Conservation (phyloP, 2,329 filamentous ascomycete species). For the Sarocladium strictum region DNA sequence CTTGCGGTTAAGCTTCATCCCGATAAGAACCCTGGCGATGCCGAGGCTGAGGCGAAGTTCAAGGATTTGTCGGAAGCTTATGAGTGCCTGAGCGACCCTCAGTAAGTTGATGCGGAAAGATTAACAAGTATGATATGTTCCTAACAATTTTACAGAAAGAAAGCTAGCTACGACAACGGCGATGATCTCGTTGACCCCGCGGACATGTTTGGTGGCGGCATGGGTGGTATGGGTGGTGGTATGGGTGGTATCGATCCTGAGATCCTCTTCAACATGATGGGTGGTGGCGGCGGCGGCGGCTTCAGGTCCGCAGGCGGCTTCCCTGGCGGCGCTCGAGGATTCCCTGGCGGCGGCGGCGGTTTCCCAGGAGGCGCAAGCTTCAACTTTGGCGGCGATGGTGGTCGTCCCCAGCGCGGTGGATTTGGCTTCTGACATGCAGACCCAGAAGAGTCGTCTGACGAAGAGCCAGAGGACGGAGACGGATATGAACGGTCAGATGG, state of each 20-base stretch:
- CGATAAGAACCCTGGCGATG: conserved; percentile 92
- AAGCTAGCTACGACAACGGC: conserved; percentile 84
- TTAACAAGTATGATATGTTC: conserved; percentile 2
- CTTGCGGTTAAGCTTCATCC: conserved; percentile 91
- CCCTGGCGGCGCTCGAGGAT: conserved; percentile 44
- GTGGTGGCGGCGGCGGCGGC: conserved; percentile 50
- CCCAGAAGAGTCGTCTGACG: conserved; percentile 34
- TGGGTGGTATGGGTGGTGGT: conserved; percentile 46
- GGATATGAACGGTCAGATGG: conserved; percentile 25
- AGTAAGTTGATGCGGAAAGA: conserved; percentile 52
- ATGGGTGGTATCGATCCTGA: conserved; percentile 69
- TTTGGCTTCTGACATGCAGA: conserved; percentile 39
- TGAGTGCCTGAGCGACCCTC: conserved; percentile 87
- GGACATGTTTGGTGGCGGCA: conserved; percentile 69
- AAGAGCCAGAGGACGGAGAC: conserved; percentile 26
- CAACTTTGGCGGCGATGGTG: conserved; percentile 41
- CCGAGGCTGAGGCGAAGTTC: conserved; percentile 81
- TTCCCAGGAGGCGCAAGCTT: conserved; percentile 49
- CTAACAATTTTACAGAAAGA: conserved; percentile 58
- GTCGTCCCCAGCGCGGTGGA: conserved; percentile 27
- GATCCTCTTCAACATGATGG: conserved; percentile 81
- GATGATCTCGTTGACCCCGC: conserved; percentile 83
- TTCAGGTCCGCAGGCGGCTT: conserved; percentile 43
- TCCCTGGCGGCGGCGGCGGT: conserved; percentile 28
- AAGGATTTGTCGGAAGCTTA: conserved; percentile 98